Conservation (phyloP, 2,329 filamentous ascomycete genomes). For the Pochonia chlamydosporia region DNA sequence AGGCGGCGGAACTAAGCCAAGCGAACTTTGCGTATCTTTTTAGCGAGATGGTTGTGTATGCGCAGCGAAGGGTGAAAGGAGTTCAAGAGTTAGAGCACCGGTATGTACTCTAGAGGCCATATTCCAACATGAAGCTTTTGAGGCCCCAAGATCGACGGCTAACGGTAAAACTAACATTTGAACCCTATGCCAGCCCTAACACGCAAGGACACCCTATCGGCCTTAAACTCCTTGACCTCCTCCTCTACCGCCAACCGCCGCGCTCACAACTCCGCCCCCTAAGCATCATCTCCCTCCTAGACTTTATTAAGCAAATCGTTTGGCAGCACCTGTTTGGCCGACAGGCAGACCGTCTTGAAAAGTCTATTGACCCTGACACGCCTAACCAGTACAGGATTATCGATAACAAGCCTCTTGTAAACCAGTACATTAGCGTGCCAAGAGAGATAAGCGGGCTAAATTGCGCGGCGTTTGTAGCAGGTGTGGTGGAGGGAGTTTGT, state of each 20-base stretch:
- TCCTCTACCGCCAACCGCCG: conserved; percentile 74
- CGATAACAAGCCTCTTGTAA: conserved; percentile 95
- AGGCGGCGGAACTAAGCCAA: conserved; percentile 83
- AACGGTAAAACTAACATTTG: too few relatives aligned
- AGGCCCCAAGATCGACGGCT: too few relatives aligned
- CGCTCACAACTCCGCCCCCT: conserved; percentile 72
- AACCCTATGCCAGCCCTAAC: conserved; percentile 84
- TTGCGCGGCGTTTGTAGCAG: conserved; percentile 91
- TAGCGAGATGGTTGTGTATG: conserved; percentile 93
- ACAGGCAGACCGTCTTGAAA: conserved; percentile 90
- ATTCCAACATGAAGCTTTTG: too few relatives aligned
- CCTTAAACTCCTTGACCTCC: conserved; percentile 88
- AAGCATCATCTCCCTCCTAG: conserved; percentile 82
- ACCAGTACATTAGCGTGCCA: conserved; percentile 87
- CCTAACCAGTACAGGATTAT: conserved; percentile 98
- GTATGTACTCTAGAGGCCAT: too few relatives aligned
- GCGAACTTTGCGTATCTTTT: conserved; percentile 95
- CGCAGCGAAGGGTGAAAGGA: conserved; percentile 81
- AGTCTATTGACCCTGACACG: conserved; percentile 72
- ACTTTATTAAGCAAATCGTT: conserved; percentile 88
- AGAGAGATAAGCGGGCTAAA: conserved; percentile 95
- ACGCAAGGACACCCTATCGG: conserved; percentile 89
- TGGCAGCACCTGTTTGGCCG: conserved; percentile 91
- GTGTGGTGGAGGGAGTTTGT: conserved; percentile 91
- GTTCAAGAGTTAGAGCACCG: conserved; percentile 91